Conservation (phyloP, 139 green algal genomes). For the Astrephomene gubernaculifera region DNA sequence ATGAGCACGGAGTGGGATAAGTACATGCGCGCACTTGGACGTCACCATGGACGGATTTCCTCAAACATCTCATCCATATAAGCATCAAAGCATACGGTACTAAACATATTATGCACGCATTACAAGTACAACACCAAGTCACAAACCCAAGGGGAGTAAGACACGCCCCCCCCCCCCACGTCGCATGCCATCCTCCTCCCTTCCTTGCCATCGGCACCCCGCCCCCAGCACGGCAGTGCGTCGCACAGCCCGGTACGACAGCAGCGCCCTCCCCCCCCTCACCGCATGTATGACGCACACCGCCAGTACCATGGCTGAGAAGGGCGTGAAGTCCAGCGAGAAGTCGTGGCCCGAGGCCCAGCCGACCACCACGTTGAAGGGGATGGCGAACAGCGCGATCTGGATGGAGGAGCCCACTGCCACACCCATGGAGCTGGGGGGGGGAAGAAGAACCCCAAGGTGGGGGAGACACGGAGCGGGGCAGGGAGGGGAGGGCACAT, state of each 20-base stretch:
- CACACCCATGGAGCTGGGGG: constrained; percentile 62
- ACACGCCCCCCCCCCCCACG: too few relatives aligned
- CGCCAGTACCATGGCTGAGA: constrained; percentile 59
- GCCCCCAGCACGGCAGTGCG: neutral
- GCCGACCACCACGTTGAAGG: constrained; percentile 80
- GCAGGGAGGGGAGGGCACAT: neutral
- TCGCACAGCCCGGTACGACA: neutral
- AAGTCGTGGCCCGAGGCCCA: constrained; percentile 81
- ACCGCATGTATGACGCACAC: constrained; percentile 80
- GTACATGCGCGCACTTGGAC: too few relatives aligned
- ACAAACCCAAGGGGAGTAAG: too few relatives aligned
- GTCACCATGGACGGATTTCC: too few relatives aligned
- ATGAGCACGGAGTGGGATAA: too few relatives aligned
- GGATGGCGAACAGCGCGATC: constrained; percentile 91
- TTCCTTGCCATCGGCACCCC: too few relatives aligned
- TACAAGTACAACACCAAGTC: too few relatives aligned
- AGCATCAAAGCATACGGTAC: too few relatives aligned
- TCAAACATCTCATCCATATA: too few relatives aligned
- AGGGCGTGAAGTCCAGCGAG: constrained; percentile 80
- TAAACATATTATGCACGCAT: too few relatives aligned
- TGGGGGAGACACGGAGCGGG: too few relatives aligned
- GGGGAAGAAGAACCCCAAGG: too few relatives aligned
- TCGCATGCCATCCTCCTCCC: neutral
- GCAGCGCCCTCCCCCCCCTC: neutral
- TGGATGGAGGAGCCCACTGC: constrained; percentile 87